Base-by-base conservation (phyloP, 352 stramenopile genomes). In the Phytophthora tentaculata region DNA sequence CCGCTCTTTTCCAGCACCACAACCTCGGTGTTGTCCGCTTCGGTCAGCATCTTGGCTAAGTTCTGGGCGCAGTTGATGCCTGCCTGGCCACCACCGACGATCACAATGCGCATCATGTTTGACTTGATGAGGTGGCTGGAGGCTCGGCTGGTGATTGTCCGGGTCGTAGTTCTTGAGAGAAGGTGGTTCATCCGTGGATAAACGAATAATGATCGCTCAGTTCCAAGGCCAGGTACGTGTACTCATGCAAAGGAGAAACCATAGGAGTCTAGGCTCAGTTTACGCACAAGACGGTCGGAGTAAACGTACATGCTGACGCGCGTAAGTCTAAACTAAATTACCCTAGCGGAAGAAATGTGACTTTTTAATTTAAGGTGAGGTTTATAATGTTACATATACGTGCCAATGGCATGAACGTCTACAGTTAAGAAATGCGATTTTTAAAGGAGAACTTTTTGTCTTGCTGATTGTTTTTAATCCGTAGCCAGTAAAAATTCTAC, bases 1-100 rank as follows among this genome's bases (percentile, higher is more conserved):
- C 55, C 49, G 54, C 57, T 86, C 56, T 93, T 91, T 57, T 91
- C 83, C 0, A 91, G 54, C 41, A 90, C 58, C 14, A 90, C 53
- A 55, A 92, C 75, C 13, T 88, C 64, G 13, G 67, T 76, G 26
- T 82, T 58, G 54, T 91, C 80, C 0, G 32, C 17, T 4, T 73
- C 41, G 0, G 47, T 75, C 23, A 92, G 69, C 14, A 60, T 65
- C 56, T 67, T 67, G 10, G 75, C 79, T 14, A 91, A 67, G 2
- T 73, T 56, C 47, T 87, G 77, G 9, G 55, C 56, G 19, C 72
- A 71, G 37, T 72, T 77, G 43, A 90, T 69, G 19, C 84, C 84
- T 2, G 77, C 84, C 12, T 77, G 61, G 2, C 84, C 84, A 22
- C 73, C 83, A 44, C 83, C 83, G 47, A 91, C 68, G 56, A 91